Base-by-base conservation (phyloP, 768 basidiomycete species). In the Agaricus blazei region DNA sequence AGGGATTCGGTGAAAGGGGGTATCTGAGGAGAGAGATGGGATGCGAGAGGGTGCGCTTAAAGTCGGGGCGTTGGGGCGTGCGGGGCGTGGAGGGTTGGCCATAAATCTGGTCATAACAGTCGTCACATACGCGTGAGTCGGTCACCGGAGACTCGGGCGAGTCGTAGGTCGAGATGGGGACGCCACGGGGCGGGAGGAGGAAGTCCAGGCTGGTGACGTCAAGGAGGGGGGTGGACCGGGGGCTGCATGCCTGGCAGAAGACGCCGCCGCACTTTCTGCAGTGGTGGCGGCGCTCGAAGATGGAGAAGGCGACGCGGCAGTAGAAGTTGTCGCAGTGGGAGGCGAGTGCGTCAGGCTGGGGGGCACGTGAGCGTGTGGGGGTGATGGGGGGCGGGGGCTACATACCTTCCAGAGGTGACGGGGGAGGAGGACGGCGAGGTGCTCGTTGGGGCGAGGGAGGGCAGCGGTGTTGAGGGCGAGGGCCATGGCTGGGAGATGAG, bases 231-330 rank as follows among this genome's bases (percentile, higher is more conserved):
- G 85, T 89, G 5, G 74, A 64, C 52, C 79, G 79, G 5, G 78
- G 70, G 1, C 83, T 79, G 66, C 90, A 91, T 5, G 76, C 67
- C 47, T 68, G 67, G 70, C 90, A 92, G 66, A 84, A 90, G 29
- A 91, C 72, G 59, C 87, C 88, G 48, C 90, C 90, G 60, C 90
- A 91, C 66, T 90, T 91, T 67, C 90, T 81, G 69, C 90, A 92
- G 58, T 92, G 90, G 65, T 92, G 89, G 71, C 83, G 82, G 59
- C 89, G 86, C 59, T 88, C 85, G 43, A 85, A 78, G 57, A 91
- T 66, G 57, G 82, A 79, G 67, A 91, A 91, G 49, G 67, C 68
- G 59, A 77, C 73, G 54, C 76, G 76, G 70, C 89, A 92, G 63
- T 80, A 78, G 59, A 88, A 85, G 65, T 81, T 88, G 72, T 91